Evolutionary conservation across 805 yeast genomes (phyloP).

Genomic region (Aciculoconidium aculeatum): DNA sequence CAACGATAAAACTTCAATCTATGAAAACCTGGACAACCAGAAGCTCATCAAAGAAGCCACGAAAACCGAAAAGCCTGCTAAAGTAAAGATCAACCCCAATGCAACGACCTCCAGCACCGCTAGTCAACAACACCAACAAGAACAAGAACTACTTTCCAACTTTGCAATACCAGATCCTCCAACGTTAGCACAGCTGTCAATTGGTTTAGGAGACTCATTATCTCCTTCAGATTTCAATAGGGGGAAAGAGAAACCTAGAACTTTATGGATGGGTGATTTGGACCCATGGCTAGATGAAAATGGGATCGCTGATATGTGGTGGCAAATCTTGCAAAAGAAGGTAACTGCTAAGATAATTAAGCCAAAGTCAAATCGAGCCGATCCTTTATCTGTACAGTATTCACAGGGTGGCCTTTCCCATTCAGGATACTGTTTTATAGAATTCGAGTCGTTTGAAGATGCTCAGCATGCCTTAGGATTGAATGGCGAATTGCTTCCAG

Average conservation of each 20-base stretch:
- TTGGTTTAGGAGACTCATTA: too few species aligned
- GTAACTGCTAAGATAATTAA: constrained; percentile 67
- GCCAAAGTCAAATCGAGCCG: constrained; percentile 26
- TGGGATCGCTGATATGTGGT: constrained; percentile 46
- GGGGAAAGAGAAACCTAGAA: constrained; percentile 59
- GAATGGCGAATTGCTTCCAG: constrained; percentile 63
- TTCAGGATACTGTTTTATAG: constrained; percentile 72
- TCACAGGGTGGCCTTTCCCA: constrained; percentile 20
- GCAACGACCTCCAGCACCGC: constrained; percentile 25
- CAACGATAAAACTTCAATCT: too few species aligned
- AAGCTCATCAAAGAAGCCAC: too few species aligned
- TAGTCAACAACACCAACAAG: constrained; percentile 38
- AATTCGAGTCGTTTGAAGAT: constrained; percentile 61
- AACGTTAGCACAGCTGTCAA: constrained; percentile 31
- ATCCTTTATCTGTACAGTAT: constrained; percentile 7
- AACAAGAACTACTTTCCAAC: constrained; percentile 34
- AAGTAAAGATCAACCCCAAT: constrained; percentile 2
- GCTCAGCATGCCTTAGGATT: constrained; percentile 64
- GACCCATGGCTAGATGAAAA: constrained; percentile 75
- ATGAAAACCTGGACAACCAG: too few species aligned
- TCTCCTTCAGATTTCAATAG: too few species aligned
- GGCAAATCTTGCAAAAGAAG: constrained; percentile 49
- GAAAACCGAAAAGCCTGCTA: constrained; percentile 1
- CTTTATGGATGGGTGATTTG: constrained; percentile 86
- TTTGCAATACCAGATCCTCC: constrained; percentile 40